These are phyloP conservation scores for Hyparrhenia diplandra DNA, from an alignment of 176 grass and related monocot genomes.

Conservation along the genomic window DNA sequence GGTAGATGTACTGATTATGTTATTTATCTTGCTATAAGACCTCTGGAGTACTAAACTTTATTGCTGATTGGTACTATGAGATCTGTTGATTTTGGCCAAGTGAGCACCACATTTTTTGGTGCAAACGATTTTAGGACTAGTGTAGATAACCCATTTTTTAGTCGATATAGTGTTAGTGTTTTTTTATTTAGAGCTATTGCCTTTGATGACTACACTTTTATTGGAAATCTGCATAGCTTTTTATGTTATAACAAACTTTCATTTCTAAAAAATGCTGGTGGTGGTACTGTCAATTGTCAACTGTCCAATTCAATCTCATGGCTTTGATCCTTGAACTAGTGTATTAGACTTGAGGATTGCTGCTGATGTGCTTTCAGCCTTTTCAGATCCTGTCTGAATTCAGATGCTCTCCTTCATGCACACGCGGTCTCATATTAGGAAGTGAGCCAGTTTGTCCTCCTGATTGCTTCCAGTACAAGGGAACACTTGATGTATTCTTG, in stretches of 20 bases:
- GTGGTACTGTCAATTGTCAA: background rate
- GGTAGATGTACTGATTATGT: background rate
- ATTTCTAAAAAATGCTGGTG: background rate
- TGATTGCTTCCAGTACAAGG: slow-evolving; percentile 94
- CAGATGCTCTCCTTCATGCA: slow-evolving; percentile 81
- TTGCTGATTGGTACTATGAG: background rate
- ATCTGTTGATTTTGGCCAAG: background rate
- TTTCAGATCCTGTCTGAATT: slow-evolving; percentile 77
- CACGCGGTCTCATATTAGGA: slow-evolving; percentile 61
- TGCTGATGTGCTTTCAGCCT: slow-evolving; percentile 21
- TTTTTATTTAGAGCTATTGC: background rate
- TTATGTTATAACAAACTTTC: background rate
- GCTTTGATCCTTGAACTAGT: background rate
- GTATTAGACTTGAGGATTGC: background rate
- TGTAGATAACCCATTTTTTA: background rate
- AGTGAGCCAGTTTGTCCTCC: slow-evolving; percentile 71
- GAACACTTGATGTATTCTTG: slow-evolving; percentile 86
- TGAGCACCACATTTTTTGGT: too few relatives aligned
- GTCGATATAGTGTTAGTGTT: background rate
- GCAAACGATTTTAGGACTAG: background rate
- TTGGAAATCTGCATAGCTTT: background rate
- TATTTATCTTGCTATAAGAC: background rate
- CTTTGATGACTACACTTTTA: background rate
- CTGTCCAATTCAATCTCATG: background rate
- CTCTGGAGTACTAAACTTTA: background rate